phyloP scores from a whole-genome alignment of 2,329 filamentous ascomycete genomes.

The Clarireedia hainanense region DNA sequence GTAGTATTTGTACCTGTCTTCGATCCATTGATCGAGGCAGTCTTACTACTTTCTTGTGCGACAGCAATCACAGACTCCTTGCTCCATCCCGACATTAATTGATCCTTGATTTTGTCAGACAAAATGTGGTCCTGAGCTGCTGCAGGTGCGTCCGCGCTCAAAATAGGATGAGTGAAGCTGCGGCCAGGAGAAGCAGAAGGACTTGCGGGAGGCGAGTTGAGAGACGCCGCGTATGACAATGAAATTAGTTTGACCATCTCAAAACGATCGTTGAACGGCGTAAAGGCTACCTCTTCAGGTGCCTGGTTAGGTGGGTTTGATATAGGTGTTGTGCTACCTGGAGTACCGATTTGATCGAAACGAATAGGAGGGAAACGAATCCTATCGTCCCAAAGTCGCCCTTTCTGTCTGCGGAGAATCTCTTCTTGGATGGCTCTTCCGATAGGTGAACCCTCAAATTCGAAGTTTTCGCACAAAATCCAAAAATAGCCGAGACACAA shows the following conservation, averaged over 20 bases:
- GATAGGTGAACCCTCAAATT: conserved; percentile 61
- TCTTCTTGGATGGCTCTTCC: conserved; percentile 69
- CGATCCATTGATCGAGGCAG: conserved; percentile 70
- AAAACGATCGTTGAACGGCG: conserved; percentile 67
- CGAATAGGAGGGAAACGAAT: conserved; percentile 62
- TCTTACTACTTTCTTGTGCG: conserved; percentile 61
- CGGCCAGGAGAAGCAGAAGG: conserved; percentile 63
- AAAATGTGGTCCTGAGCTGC: conserved; percentile 45
- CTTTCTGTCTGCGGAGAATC: conserved; percentile 63
- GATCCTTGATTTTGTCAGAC: conserved; percentile 59
- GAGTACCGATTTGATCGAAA: conserved; percentile 52
- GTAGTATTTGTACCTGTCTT: conserved; percentile 49
- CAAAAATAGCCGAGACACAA: conserved; percentile 87
- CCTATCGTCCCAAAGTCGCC: conserved; percentile 71
- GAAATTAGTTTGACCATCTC: conserved; percentile 69
- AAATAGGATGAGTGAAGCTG: conserved; percentile 52
- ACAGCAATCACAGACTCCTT: conserved; percentile 63
- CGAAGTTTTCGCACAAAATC: conserved; percentile 68
- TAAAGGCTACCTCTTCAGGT: conserved; percentile 55
- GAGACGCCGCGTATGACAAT: conserved; percentile 56
- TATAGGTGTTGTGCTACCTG: conserved; percentile 39
- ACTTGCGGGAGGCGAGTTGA: conserved; percentile 58
- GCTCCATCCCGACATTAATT: conserved; percentile 74
- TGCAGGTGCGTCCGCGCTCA: conserved; percentile 40
- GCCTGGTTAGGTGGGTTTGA: conserved; percentile 39